Base-by-base conservation (phyloP, 345 rosid species). In the Carallia pectinifolia region DNA sequence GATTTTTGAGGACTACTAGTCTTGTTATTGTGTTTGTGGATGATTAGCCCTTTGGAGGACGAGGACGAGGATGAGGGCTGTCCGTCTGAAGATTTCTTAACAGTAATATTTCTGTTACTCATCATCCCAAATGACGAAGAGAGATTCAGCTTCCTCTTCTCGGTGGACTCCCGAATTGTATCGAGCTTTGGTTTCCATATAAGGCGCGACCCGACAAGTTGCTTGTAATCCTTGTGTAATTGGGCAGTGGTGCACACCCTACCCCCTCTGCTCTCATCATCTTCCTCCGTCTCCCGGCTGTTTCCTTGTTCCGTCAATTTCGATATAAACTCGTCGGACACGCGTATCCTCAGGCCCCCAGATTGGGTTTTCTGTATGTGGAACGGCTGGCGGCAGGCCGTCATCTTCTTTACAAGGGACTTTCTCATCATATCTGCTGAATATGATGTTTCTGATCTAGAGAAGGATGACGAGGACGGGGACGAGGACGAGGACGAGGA, bases 101-200 rank as follows among this genome's bases (percentile, higher is more conserved):
- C 69, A 31, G 68, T 83, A 60, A 66, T 61, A 62, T 80, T 82
- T 77, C 77, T 84, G 71, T 72, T 80, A 44, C 78, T 81, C 82
- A 76, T 85, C 77, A 82, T 84, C 53, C 87, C 88, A 70, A 85
- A 69, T 3, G 86, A 78, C 38, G 84, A 75, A 56, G 77, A 73
- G 72, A 44, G 50, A 44, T 3, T 44, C 1, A 88, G 50, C 62
- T 65, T 82, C 65, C 71, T 81, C 84, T 75, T 81, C 6, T 76
- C 73, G 50, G 62, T 80, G 1, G 50, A 79, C 82, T 93, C 98
- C 27, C 31, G 78, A 27, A 93, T 89, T 0, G 93, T 87, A 75
- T 90, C 98, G 39, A 93, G 85, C 88, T 89, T 89, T 0, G 98
- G 98, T 53, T 85, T 85, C 98, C 98, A 93, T 52, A 44, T 44